Percentiles rank a stretch among this genome's conserved stretches.
Conservation (phyloP, 2,329 filamentous ascomycete species). For the Pseudogymnoascus sp. region DNA sequence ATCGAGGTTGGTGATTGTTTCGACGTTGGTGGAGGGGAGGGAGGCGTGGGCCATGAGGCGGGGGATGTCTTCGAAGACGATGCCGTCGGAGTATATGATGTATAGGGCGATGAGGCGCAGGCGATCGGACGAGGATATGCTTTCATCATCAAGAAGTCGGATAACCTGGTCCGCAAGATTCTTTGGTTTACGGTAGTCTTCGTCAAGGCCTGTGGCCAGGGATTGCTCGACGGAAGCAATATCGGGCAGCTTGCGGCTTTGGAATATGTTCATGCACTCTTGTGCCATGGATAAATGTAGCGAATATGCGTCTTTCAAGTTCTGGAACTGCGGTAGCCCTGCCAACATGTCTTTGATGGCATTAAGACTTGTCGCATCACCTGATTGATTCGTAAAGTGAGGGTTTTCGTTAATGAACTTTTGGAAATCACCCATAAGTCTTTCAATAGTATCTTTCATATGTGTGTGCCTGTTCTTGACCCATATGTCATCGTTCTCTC, state of each 20-base stretch:
- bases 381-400: constrained; percentile 73
- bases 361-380: constrained; percentile 69
- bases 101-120: constrained; percentile 81
- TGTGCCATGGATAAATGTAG: constrained; percentile 94
- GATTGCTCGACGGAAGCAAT: constrained; percentile 84
- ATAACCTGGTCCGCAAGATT: constrained; percentile 80
- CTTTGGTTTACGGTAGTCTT: constrained; percentile 86
- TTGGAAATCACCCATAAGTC: constrained; percentile 85
- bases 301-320: constrained; percentile 91
- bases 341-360: constrained; percentile 97
- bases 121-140: constrained; percentile 63
- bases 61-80: constrained; percentile 75
- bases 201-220: constrained; percentile 84
- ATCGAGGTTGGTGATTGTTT: constrained; percentile 70
- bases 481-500: constrained; percentile 90
- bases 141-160: constrained; percentile 78
- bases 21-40: constrained; percentile 65
- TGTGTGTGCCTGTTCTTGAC: constrained; percentile 88
- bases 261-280: constrained; percentile 92
- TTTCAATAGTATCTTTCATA: constrained; percentile 97
- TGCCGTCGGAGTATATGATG: constrained; percentile 75
- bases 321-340: constrained; percentile 85
- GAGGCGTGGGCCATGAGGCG: constrained; percentile 78
- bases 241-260: constrained; percentile 76
- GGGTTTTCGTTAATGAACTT: constrained; percentile 87